Percentiles rank a stretch among this genome's conserved stretches.
phyloP scores from a whole-genome alignment of 2,329 filamentous ascomycete genomes.

The Huntiella decipiens region DNA sequence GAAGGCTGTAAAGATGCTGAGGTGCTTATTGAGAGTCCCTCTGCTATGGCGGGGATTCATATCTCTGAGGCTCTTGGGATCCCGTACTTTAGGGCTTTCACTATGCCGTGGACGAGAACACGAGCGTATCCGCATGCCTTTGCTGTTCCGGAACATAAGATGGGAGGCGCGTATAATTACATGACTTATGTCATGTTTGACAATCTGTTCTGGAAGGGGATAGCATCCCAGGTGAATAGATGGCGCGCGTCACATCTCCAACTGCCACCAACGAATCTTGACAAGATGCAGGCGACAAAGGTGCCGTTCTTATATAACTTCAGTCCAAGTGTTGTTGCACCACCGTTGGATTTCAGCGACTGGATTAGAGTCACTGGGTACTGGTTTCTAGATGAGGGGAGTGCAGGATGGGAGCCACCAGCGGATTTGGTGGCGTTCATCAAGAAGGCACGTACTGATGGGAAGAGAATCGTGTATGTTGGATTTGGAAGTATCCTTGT shows the following conservation, averaged over 20 bases:
- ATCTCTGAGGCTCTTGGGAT: slow-evolving; percentile 86
- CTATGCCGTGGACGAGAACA: slow-evolving; percentile 96
- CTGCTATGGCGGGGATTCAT: slow-evolving; percentile 93
- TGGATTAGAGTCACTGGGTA: slow-evolving; percentile 97
- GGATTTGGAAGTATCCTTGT: slow-evolving; percentile 96
- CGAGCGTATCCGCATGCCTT: slow-evolving; percentile 94
- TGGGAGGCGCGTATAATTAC: slow-evolving; percentile 90
- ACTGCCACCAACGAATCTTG: slow-evolving; percentile 61
- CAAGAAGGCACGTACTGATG: slow-evolving; percentile 55
- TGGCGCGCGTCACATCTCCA: slow-evolving; percentile 73
- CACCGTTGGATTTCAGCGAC: slow-evolving; percentile 85
- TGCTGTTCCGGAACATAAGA: slow-evolving; percentile 76
- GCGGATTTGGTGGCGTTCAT: slow-evolving; percentile 66
- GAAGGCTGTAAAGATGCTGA: slow-evolving; percentile 70
- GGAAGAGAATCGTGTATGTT: slow-evolving; percentile 88
- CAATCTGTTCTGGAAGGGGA: slow-evolving; percentile 90
- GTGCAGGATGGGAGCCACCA: slow-evolving; percentile 49
- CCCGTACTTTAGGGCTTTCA: slow-evolving; percentile 92
- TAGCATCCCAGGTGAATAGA: slow-evolving; percentile 73
- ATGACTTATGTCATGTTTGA: slow-evolving; percentile 94
- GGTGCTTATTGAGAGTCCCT: slow-evolving; percentile 83
- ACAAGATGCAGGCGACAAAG: slow-evolving; percentile 89
- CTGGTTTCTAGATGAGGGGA: slow-evolving; percentile 79
- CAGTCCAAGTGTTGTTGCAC: slow-evolving; percentile 80
- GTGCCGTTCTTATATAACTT: slow-evolving; percentile 99